Base-by-base conservation (phyloP, 2,329 filamentous ascomycete genomes). In the Chaetomiaceae sp. region DNA sequence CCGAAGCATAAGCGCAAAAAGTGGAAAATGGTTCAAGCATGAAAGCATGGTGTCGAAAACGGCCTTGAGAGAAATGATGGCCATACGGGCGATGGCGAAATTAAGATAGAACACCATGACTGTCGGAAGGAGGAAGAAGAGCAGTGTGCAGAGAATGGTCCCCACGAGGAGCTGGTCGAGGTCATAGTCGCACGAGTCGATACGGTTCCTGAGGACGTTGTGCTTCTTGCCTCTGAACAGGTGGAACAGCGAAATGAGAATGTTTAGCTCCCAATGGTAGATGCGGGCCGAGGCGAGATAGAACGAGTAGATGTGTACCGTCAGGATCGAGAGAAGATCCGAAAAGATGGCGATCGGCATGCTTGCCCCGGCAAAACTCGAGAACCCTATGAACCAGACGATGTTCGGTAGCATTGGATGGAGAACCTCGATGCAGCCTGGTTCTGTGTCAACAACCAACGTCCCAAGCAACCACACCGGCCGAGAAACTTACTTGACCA, bases 141-240 rank as follows among this genome's bases (percentile, higher is more conserved):
- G 80, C 7, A 99, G 76, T 0, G 94, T 97, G 67, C 99, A 99
- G 18, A 99, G 76, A 55, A 99, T 97, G 1, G 94, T 99, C 56
- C 94, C 94, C 7, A 99, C 85, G 6, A 99, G 84, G 4, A 99
- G 81, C 71, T 99, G 95, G 67, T 99, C 94, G 21, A 99, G 81
- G 67, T 97, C 94, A 72, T 99, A 99, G 72, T 97, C 94, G 76
- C 94, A 99, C 42, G 91, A 96, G 68, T 99, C 94, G 64, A 99
- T 97, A 71, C 94, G 90, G 66, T 96, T 96, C 57, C 95, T 87
- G 20, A 99, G 81, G 14, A 99, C 87, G 62, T 99, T 99, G 67
- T 95, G 87, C 70, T 99, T 99, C 75, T 96, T 97, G 54, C 94
- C 95, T 29, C 92, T 89, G 67, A 99, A 99, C 9, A 99, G 84